A percentile compares a stretch with the other conserved stretches of the same genome.
Conservation (phyloP, 1,284 basidiomycete genomes). For the Sanghuangporus baumii region DNA sequence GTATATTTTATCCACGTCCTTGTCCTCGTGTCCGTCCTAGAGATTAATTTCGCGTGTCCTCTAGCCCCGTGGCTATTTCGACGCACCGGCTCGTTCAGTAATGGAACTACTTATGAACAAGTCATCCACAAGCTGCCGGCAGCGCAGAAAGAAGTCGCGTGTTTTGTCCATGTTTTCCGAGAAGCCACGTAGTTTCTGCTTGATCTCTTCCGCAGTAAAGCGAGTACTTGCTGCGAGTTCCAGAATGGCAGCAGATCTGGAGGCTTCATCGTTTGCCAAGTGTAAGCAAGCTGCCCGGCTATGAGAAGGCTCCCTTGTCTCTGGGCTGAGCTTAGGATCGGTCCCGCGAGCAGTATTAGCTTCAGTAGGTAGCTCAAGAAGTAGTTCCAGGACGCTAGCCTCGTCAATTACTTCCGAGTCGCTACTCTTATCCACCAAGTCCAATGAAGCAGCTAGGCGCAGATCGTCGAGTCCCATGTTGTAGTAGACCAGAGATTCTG, state of each 20-base stretch:
- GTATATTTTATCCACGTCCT: not conserved
- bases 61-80: not conserved
- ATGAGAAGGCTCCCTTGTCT: not conserved
- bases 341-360: not conserved
- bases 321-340: not conserved
- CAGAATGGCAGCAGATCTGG: not conserved
- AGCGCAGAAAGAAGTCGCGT: conserved; percentile 7
- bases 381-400: conserved; percentile 4
- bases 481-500: conserved; percentile 1
- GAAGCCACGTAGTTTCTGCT: conserved; percentile 11
- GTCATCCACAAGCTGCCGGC: conserved; percentile 7
- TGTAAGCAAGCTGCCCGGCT: not conserved
- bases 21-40: conserved; percentile 1
- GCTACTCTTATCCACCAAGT: not conserved
- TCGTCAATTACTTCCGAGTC: conserved; percentile 8
- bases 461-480: conserved; percentile 10
- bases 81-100: not conserved
- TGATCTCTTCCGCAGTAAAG: conserved; percentile 8
- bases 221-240: conserved; percentile 2
- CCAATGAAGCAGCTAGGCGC: conserved; percentile 9
- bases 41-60: not conserved
- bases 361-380: not conserved
- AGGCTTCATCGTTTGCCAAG: not conserved
- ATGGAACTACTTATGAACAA: not conserved
- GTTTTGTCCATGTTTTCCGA: conserved; percentile 8